Percentiles rank a stretch among this genome's conserved stretches.
phyloP scores from a whole-genome alignment of 140 eudicot genomes.

The Stevia rebaudiana region DNA sequence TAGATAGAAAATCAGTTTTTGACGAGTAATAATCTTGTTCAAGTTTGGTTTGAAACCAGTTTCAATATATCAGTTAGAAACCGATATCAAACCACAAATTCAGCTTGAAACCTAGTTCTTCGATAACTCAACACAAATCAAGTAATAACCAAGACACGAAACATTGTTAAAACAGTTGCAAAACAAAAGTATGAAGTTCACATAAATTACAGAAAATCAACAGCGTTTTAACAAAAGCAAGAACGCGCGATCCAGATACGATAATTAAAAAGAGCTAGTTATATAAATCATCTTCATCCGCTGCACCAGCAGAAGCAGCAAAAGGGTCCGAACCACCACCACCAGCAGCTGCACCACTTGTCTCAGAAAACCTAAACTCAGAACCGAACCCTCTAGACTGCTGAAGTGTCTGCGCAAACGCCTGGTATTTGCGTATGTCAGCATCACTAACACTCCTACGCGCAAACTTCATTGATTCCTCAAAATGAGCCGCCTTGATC shows the following conservation, averaged over 20 bases:
- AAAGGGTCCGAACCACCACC: conserved; percentile 41
- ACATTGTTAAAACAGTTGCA: not conserved
- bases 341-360: conserved; percentile 24
- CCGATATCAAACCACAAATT: too few relatives aligned
- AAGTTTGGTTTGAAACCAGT: too few relatives aligned
- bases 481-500: conserved; percentile 47
- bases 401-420: conserved; percentile 54
- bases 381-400: conserved; percentile 58
- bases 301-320: conserved; percentile 44
- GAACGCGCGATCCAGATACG: not conserved
- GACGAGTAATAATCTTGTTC: too few relatives aligned
- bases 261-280: conserved; percentile 4
- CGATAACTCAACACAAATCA: too few relatives aligned
- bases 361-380: conserved; percentile 42
- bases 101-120: too few relatives aligned
- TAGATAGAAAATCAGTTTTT: too few relatives aligned
- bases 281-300: conserved; percentile 42
- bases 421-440: conserved; percentile 46
- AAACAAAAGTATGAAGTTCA: not conserved
- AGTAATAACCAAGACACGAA: not conserved
- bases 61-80: too few relatives aligned
- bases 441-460: conserved; percentile 53
- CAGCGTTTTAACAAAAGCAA: not conserved
- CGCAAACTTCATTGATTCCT: conserved; percentile 47
- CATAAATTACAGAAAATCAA: conserved; percentile 7